Evolutionary conservation across 2,329 filamentous ascomycete genomes (phyloP), one percentile per base, ranked within the genome.

Genomic region (Aspergillus sp.): DNA sequence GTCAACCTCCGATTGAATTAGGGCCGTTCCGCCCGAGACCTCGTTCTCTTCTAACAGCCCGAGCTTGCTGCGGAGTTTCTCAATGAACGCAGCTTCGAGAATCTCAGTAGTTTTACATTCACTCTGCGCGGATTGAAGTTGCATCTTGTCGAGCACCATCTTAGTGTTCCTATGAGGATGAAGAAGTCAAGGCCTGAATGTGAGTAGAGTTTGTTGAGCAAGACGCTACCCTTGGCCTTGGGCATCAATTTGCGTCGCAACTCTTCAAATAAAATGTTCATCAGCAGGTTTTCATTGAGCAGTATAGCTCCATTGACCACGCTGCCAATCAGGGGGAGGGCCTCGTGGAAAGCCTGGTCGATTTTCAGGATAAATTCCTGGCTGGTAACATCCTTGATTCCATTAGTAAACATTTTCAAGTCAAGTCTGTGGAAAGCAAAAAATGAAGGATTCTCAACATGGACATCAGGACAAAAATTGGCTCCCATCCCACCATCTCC

Each of bases 171-270:
- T 12, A 52, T 39, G 1, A 45, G 12, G 19, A 55, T 39, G 29
- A 55, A 50, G 43, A 54, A 54, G 42, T 52, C 49, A 8, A 58
- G 30, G 39, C 51, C 38, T 1, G 49, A 5, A 27, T 51, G 40
- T 2, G 45, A 35, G 42, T 54, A 58, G 3, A 59, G 28, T 28
- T 53, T 46, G 30, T 60, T 48, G n/a, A 61, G 47, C 30, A 48
- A 44, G 2, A 41, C 38, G 12, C 46, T 62, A 1, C 72, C 72
- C 4, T 64, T 50, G 2, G 73, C 65, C 53, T 73, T 74, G 5
- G 71, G 71, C 0, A 51, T 49, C 0, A 67, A 48, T 0, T 61
- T 58, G 2, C 55, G 53, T 2, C 58, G 48, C n/a, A 71, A 52
- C 3, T 61, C 52, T 0, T 69, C 61, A 7, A 56, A 55, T 4